Evolutionary conservation across 148 eudicot genomes (phyloP).

Genomic region (Silene conica): DNA sequence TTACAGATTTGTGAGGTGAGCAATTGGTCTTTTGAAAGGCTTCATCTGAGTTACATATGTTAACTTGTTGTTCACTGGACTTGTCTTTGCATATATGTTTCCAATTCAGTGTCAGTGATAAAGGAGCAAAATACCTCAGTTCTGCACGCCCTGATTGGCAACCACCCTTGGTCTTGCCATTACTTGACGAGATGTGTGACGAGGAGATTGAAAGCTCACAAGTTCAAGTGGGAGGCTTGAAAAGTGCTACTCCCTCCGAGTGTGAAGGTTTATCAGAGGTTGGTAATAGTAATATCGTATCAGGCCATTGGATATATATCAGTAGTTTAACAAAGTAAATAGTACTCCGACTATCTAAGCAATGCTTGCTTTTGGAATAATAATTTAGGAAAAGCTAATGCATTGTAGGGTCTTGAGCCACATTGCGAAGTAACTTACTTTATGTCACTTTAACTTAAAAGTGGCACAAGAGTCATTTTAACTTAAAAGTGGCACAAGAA

Average conservation of each 20-base stretch:
- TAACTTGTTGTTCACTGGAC: slow-evolving; percentile 4
- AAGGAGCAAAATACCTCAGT: slow-evolving; percentile 58
- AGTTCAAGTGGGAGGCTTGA: slow-evolving; percentile 34
- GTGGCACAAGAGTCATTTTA: background rate
- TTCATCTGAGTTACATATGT: slow-evolving; percentile 1
- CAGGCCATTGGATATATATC: background rate
- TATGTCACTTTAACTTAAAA: background rate
- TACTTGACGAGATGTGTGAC: slow-evolving; percentile 45
- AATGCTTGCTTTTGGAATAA: background rate
- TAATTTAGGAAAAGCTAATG: background rate
- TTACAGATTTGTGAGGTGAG: slow-evolving; percentile 57
- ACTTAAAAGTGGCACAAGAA: background rate
- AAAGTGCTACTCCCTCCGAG: slow-evolving; percentile 29
- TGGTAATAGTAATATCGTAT: slow-evolving; percentile 12
- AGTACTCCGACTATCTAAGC: background rate
- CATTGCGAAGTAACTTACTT: background rate
- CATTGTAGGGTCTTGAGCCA: background rate
- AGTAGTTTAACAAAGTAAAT: slow-evolving; percentile 3
- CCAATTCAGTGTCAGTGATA: slow-evolving; percentile 56
- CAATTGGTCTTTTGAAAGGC: slow-evolving; percentile 4
- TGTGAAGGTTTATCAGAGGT: slow-evolving; percentile 61
- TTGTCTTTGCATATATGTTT: slow-evolving; percentile 12
- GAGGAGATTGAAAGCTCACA: slow-evolving; percentile 33
- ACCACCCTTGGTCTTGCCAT: slow-evolving; percentile 55
- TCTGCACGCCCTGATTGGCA: slow-evolving; percentile 68